Percentiles rank a stretch among this genome's conserved stretches.
Conservation (phyloP, 163 green algal genomes). For the Chlorella variabilis region DNA sequence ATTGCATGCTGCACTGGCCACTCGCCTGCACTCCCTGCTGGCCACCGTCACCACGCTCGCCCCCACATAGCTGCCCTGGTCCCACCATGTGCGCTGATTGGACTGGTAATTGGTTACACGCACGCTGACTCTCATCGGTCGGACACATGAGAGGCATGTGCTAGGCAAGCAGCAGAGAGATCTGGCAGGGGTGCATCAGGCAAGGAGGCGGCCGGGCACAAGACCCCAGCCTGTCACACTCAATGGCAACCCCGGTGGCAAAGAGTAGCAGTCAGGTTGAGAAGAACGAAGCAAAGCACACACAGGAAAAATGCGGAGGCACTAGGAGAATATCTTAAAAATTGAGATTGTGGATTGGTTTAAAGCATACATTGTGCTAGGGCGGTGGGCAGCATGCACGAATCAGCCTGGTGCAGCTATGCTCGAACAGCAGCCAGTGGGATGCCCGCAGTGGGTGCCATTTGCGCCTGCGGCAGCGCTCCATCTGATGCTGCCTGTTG, state of each 20-base stretch:
- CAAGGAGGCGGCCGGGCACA: no score
- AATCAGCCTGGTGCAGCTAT: neutral
- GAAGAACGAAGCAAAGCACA: neutral
- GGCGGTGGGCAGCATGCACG: no score
- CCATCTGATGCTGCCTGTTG: neutral
- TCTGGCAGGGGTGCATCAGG: no score
- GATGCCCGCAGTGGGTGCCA: neutral
- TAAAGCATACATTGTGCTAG: neutral
- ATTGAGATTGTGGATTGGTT: neutral
- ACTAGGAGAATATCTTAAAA: neutral
- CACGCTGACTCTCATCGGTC: neutral
- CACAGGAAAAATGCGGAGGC: neutral
- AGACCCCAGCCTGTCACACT: no score
- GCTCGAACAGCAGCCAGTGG: neutral
- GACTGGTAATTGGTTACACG: neutral
- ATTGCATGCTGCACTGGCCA: constrained; percentile 12
- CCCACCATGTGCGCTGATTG: neutral
- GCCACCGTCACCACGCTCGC: neutral
- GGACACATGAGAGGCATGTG: neutral
- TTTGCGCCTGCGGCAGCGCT: neutral
- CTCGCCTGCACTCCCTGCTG: constrained; percentile 16
- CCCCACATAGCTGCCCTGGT: neutral
- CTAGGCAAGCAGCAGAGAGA: neutral
- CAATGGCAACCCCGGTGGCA: neutral
- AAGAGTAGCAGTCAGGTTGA: neutral